Evolutionary conservation across 306 rosid genomes (phyloP).

Genomic region (Cicer chorassanicum): DNA sequence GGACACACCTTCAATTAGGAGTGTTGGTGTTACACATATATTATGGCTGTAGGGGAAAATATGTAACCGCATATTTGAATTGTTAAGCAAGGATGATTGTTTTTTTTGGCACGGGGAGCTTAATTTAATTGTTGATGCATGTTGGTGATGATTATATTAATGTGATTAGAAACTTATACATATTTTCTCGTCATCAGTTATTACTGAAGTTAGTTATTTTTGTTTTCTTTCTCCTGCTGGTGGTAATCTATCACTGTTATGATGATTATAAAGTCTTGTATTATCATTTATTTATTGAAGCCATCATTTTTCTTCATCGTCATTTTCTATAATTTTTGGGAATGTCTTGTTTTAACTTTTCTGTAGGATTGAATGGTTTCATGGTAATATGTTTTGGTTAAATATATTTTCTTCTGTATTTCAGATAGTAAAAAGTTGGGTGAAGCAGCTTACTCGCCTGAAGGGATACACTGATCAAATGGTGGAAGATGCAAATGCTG

Average conservation of each 20-base stretch:
- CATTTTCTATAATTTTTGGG: background rate
- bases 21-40: too few relatives aligned
- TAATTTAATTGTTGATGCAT: background rate
- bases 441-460: conserved; percentile 69
- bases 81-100: background rate
- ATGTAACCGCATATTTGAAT: conserved; percentile 19
- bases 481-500: conserved; percentile 93
- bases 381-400: background rate
- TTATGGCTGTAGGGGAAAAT: background rate
- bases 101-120: background rate
- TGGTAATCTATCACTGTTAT: background rate
- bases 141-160: background rate
- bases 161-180: background rate
- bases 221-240: background rate
- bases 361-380: background rate
- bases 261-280: background rate
- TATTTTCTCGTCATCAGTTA: background rate
- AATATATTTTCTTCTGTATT: conserved; percentile 30
- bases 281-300: background rate
- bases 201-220: background rate
- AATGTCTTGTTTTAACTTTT: background rate
- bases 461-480: conserved; percentile 93
- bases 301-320: background rate
- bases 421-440: conserved; percentile 87
- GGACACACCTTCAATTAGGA: too few relatives aligned